Base-by-base conservation (phyloP, 352 stramenopile species). In the Phytophthora multivora region DNA sequence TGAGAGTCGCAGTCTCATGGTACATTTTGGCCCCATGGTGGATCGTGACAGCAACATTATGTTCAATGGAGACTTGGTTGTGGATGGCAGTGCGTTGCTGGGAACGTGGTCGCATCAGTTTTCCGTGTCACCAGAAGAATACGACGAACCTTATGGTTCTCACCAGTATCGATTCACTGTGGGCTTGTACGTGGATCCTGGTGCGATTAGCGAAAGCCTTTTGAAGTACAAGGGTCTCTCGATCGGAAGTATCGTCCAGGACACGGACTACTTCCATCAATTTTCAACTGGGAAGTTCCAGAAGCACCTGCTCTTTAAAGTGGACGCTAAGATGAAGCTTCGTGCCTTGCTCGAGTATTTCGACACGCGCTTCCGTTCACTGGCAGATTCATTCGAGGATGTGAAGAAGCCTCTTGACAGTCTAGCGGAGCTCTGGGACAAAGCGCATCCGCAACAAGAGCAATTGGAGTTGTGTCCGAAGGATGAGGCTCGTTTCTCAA, bases 171-270 rank as follows among this genome's bases (percentile, higher is more conserved):
- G 66, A 15, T 83, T 89, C 23, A 78, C 79, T 0, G 69, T 90
- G 11, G 85, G 83, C 0, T 64, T 94, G 21, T 94, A 94, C 26
- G 78, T 80, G 18, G 83, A 94, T 49, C 75, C 85, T 6, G 78
- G 72, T 25, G 72, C 66, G 5, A 75, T 80, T 3, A 88, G 75
- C 48, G 81, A 90, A 42, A 71, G 71, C 15, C 60, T 94, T 38
- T 70, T 94, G 25, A 91, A 90, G 69, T 94, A 90, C 67, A 94
- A 94, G 59, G 85, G 85, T 0, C 56, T 92, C 10, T 92, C 83
- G 0, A 76, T 92, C 9, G 85, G 85, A 10, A 92, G 85, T 50
- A 88, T 94, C 35, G 54, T 90, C 0, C 78, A 91, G 31, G 81
- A 94, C 45, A 82, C 80, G 0, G 78, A 94, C 57, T 94, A 90